These are phyloP conservation scores for Boletus vermiculosoides DNA, from an alignment of 768 basidiomycete genomes.

Conservation along the genomic window DNA sequence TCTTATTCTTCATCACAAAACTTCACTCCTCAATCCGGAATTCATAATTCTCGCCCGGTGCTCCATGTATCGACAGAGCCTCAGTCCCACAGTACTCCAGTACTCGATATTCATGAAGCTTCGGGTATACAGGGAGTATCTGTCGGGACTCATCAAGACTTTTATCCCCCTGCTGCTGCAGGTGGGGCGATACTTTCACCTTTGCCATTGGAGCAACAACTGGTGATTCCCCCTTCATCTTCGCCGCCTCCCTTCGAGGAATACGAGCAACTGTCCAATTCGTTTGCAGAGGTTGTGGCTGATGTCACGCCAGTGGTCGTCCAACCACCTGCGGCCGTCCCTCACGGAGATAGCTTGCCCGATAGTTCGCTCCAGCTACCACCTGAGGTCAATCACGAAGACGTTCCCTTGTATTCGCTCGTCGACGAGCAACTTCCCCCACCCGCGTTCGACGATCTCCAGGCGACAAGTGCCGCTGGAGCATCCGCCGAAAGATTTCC, in stretches of 20 bases:
- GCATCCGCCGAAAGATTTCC: background rate
- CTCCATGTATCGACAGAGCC: background rate
- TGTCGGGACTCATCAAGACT: background rate
- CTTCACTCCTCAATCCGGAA: background rate
- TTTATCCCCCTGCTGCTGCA: background rate
- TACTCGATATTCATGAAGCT: background rate
- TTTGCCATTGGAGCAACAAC: background rate
- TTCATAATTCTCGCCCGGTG: background rate
- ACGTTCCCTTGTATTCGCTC: conserved; percentile 23
- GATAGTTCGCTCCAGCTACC: background rate
- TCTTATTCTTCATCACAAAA: background rate
- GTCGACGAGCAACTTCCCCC: conserved; percentile 26
- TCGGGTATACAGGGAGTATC: background rate
- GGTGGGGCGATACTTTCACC: background rate
- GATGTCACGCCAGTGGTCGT: background rate
- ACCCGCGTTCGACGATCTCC: conserved; percentile 24
- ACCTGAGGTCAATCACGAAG: conserved; percentile 14
- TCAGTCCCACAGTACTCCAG: background rate
- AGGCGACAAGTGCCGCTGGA: background rate
- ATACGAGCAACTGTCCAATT: background rate
- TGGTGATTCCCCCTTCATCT: background rate
- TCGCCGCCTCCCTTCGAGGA: conserved; percentile 12
- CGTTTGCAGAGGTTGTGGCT: background rate
- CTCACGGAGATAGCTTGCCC: background rate
- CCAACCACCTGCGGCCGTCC: background rate